phyloP scores from a whole-genome alignment of 352 stramenopile genomes.

The Globisporangium cylindrosporum region DNA sequence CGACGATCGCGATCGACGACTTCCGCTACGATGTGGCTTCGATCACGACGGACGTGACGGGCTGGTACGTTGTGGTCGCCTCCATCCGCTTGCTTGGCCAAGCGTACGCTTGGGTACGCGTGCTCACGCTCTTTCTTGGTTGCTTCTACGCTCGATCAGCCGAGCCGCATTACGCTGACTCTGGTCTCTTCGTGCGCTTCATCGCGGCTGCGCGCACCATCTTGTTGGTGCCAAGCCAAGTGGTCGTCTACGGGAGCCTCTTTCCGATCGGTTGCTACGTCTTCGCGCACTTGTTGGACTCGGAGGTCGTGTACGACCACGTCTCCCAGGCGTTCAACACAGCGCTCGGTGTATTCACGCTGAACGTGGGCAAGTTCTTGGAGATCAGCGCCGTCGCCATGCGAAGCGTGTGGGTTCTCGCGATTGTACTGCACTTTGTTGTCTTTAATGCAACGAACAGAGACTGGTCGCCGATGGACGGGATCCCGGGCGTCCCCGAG shows the following conservation, averaged over 20 bases:
- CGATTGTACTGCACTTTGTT: conserved; percentile 14
- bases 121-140: conserved; percentile 16
- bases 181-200: not conserved
- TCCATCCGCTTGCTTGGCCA: conserved; percentile 14
- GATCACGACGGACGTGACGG: conserved; percentile 5
- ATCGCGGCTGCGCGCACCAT: conserved; percentile 14
- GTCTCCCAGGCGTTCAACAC: conserved; percentile 23
- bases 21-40: conserved; percentile 16
- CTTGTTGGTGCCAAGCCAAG: conserved; percentile 31
- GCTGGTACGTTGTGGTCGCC: conserved; percentile 14
- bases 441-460: conserved; percentile 5
- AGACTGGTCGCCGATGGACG: conserved; percentile 5
- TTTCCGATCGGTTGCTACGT: conserved; percentile 33
- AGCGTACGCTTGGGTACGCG: conserved; percentile 16
- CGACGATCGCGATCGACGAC: conserved; percentile 16
- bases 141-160: conserved; percentile 10
- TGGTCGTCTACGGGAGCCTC: conserved; percentile 31
- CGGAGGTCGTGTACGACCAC: conserved; percentile 21
- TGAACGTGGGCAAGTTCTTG: conserved; percentile 17
- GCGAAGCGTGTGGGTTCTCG: conserved; percentile 27
- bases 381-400: conserved; percentile 26
- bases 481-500: conserved; percentile 5
- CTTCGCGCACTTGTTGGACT: conserved; percentile 29
- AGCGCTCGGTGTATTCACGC: conserved; percentile 10
- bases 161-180: not conserved